Percentiles rank a stretch among this genome's conserved stretches.
These are phyloP conservation scores for Pythium aristosporum DNA, from an alignment of 352 stramenopile genomes.

Conservation along the genomic window DNA sequence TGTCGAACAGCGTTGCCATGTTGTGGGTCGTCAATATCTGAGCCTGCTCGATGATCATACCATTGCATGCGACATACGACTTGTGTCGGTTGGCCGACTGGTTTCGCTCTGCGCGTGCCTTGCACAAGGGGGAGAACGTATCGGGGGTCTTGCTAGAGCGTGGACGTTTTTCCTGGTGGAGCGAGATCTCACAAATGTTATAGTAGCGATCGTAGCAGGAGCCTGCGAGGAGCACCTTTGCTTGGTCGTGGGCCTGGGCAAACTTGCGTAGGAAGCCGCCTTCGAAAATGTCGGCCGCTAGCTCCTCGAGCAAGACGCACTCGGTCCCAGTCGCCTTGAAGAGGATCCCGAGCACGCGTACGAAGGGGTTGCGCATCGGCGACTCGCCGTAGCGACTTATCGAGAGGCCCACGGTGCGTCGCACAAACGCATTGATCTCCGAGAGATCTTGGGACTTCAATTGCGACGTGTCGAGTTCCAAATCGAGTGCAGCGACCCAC, in stretches of 20 bases:
- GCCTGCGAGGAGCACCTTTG: constrained; percentile 7
- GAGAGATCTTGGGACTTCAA: constrained; percentile 4
- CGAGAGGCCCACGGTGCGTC: not conserved
- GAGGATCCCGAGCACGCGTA: constrained; percentile 5
- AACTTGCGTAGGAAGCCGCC: constrained; percentile 24
- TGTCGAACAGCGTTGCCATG: constrained; percentile 22
- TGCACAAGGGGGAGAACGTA: not conserved
- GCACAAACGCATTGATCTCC: constrained; percentile 20
- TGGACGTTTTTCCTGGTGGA: not conserved
- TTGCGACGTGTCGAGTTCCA: not conserved
- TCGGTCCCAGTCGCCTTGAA: not conserved
- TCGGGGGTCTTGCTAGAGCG: not conserved
- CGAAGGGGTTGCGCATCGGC: constrained; percentile 8
- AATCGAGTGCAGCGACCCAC: constrained; percentile 17
- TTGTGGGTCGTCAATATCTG: constrained; percentile 31
- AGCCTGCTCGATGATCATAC: constrained; percentile 25
- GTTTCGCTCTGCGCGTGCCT: not conserved
- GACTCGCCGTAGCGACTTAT: constrained; percentile 14
- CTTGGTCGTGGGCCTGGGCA: not conserved
- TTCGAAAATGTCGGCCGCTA: constrained; percentile 30
- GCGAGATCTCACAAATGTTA: not conserved
- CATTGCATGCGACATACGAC: constrained; percentile 11
- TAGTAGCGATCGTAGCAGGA: constrained; percentile 28
- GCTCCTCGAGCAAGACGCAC: constrained; percentile 20
- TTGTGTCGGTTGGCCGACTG: not conserved